Conservation (phyloP, 2,329 filamentous ascomycete genomes). For the Capronia epimyces region DNA sequence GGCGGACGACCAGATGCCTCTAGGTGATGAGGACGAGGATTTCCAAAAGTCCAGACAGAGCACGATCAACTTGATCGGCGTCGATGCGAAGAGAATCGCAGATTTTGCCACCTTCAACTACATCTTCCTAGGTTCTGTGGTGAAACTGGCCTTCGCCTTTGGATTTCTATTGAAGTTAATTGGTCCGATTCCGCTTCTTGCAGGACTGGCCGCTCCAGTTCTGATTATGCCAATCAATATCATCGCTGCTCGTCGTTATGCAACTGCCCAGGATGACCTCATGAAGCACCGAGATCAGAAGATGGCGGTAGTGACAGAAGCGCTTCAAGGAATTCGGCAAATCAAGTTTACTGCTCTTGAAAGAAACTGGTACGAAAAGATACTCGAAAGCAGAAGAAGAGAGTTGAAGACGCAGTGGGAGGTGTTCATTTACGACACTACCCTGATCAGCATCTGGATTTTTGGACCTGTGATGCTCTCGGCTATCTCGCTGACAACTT, state of each 20-base stretch:
- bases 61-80: slow-evolving; percentile 72
- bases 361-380: slow-evolving; percentile 66
- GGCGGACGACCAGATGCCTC: slow-evolving; percentile 34
- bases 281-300: slow-evolving; percentile 75
- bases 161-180: slow-evolving; percentile 63
- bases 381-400: slow-evolving; percentile 57
- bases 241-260: slow-evolving; percentile 59
- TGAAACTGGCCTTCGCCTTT: slow-evolving; percentile 62
- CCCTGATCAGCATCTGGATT: slow-evolving; percentile 64
- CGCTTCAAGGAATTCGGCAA: slow-evolving; percentile 71
- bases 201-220: slow-evolving; percentile 60
- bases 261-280: slow-evolving; percentile 59
- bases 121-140: slow-evolving; percentile 56
- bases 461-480: slow-evolving; percentile 68
- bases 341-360: slow-evolving; percentile 80
- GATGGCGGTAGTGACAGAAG: slow-evolving; percentile 69
- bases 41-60: slow-evolving; percentile 60
- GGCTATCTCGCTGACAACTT: slow-evolving; percentile 63
- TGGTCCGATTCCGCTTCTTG: slow-evolving; percentile 63
- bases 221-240: slow-evolving; percentile 65
- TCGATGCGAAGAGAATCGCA: slow-evolving; percentile 64
- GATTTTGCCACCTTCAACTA: slow-evolving; percentile 64
- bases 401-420: slow-evolving; percentile 64
- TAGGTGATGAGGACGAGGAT: slow-evolving; percentile 48
- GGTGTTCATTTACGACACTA: slow-evolving; percentile 59